Conservation (phyloP, 306 rosid genomes). For the Pueraria montana region DNA sequence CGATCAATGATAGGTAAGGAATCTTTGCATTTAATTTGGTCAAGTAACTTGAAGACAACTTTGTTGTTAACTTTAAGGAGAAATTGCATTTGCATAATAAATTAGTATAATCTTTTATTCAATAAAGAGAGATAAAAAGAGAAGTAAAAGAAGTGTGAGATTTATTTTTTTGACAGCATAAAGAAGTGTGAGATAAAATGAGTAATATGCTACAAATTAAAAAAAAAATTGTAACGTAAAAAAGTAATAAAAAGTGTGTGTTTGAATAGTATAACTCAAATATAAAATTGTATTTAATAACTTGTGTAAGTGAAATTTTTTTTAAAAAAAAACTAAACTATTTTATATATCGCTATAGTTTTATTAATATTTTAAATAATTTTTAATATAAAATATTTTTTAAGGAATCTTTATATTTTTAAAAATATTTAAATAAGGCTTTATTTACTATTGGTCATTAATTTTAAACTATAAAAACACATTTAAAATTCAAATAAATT, state of each 20-base stretch:
- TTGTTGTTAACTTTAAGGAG: not conserved
- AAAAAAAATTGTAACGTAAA: not conserved
- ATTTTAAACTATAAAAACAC: not conserved
- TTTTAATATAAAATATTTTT: not conserved
- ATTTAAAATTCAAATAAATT: not conserved
- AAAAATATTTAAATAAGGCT: not conserved
- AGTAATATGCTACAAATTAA: no score
- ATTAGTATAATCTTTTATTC: not conserved
- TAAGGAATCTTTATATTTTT: not conserved
- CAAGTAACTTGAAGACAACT: conserved; percentile 3
- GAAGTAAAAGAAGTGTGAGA: not conserved
- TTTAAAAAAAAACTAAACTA: not conserved
- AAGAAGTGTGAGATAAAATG: not conserved
- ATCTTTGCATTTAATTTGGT: not conserved
- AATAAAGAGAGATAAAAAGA: not conserved
- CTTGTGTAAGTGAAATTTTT: not conserved
- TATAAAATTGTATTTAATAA: not conserved
- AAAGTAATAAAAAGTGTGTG: no score
- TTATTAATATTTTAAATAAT: not conserved
- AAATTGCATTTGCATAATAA: not conserved
- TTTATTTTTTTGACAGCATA: no score
- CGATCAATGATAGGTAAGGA: not conserved
- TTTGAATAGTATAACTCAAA: not conserved
- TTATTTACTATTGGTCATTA: not conserved
- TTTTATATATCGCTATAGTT: not conserved